Conservation (phyloP, 148 eudicot species). For the Amaranthus cruentus region DNA sequence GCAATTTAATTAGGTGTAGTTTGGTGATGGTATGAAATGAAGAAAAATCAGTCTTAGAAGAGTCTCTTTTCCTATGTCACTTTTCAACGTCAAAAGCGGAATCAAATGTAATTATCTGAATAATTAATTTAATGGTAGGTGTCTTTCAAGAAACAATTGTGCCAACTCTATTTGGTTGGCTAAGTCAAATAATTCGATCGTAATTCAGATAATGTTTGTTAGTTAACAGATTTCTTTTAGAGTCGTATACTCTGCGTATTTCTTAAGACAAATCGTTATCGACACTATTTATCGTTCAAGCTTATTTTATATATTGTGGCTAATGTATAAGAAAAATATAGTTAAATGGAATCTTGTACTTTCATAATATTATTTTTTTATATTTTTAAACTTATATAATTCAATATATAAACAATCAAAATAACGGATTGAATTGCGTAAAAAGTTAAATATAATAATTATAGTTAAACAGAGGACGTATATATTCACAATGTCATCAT, state of each 20-base stretch:
- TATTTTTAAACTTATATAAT: no score
- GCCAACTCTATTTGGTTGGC: background rate
- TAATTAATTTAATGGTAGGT: constrained; percentile 1
- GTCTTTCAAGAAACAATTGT: background rate
- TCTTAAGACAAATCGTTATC: background rate
- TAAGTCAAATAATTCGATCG: constrained; percentile 3
- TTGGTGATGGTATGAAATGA: constrained; percentile 7
- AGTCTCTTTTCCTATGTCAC: background rate
- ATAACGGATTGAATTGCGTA: no score
- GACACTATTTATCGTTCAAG: no score
- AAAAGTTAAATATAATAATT: no score
- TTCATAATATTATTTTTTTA: no score
- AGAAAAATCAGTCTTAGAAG: background rate
- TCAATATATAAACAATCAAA: no score
- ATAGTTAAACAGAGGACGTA: no score
- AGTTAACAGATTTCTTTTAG: background rate
- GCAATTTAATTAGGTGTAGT: background rate
- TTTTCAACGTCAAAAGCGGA: background rate
- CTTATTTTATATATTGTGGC: no score
- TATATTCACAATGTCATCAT: no score
- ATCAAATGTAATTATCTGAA: background rate
- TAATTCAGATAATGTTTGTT: background rate
- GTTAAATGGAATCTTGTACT: no score
- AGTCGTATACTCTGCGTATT: background rate
- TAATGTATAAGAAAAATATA: no score